These are phyloP conservation scores for Collybia nuda DNA, from an alignment of 768 basidiomycete genomes.

Conservation along the genomic window DNA sequence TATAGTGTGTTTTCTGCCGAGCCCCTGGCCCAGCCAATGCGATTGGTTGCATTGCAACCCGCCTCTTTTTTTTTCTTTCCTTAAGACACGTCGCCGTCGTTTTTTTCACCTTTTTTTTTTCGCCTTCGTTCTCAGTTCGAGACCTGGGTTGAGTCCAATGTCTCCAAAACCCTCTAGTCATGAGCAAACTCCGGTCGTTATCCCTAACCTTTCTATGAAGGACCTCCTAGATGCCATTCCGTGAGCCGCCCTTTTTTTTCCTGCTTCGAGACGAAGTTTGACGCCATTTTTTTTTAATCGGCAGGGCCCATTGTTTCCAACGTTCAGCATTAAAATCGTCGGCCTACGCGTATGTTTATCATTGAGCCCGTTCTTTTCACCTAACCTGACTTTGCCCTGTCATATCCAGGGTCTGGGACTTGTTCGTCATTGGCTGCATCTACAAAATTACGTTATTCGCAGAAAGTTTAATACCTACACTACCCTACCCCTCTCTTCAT, in stretches of 20 bases:
- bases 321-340: constrained; percentile 71
- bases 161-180: constrained; percentile 10
- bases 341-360: constrained; percentile 54
- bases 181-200: constrained; percentile 44
- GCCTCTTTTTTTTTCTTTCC: not conserved
- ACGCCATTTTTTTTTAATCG: not conserved
- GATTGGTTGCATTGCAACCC: not conserved
- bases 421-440: constrained; percentile 52
- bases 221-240: constrained; percentile 74
- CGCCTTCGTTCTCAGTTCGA: not conserved
- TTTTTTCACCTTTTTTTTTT: not conserved
- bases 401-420: constrained; percentile 54
- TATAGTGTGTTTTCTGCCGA: not conserved
- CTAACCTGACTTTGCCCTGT: not conserved
- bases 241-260: constrained; percentile 15
- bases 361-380: not conserved
- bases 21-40: not conserved
- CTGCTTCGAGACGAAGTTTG: not conserved
- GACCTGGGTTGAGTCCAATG: constrained; percentile 6
- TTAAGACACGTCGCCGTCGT: not conserved
- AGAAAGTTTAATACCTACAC: constrained; percentile 49
- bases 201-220: constrained; percentile 74
- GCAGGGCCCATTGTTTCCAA: constrained; percentile 73
- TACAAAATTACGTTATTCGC: constrained; percentile 58
- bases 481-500: constrained; percentile 53